A percentile compares a stretch with the other conserved stretches of the same genome.
phyloP scores from a whole-genome alignment of 1,284 basidiomycete genomes.

The Moesziomyces sp. region DNA sequence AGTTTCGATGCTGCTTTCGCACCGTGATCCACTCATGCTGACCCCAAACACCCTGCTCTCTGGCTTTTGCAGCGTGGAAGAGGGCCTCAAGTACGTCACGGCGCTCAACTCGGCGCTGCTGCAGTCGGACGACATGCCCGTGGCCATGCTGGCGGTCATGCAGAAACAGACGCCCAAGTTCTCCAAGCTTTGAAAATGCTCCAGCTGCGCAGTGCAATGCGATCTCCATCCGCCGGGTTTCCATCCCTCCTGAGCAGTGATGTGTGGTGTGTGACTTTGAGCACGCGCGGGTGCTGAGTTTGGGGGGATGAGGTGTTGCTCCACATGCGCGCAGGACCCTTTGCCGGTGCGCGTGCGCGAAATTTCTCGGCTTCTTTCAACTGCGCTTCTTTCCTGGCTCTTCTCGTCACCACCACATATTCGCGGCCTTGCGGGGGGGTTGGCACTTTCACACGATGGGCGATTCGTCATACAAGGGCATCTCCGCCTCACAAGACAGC shows the following conservation, averaged over 20 bases:
- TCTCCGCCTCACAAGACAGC: constrained; percentile 64
- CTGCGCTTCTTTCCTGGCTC: no score
- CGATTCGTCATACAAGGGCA: constrained; percentile 49
- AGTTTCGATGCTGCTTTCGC: background rate
- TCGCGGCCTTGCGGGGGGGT: no score
- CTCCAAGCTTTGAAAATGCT: constrained; percentile 51
- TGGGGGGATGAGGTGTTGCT: no score
- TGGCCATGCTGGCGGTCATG: constrained; percentile 70
- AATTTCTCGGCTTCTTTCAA: no score
- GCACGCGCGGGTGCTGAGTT: no score
- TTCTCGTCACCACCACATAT: background rate
- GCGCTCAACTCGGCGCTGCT: constrained; percentile 80
- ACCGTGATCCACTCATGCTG: background rate
- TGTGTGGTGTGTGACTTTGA: no score
- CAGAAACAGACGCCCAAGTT: constrained; percentile 68
- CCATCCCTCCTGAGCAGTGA: no score
- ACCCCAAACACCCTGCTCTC: background rate
- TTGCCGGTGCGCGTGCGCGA: no score
- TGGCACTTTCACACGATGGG: constrained; percentile 13
- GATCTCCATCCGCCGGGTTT: no score
- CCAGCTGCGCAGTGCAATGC: no score
- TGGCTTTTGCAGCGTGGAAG: constrained; percentile 72
- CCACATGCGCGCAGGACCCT: no score
- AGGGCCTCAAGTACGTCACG: constrained; percentile 82
- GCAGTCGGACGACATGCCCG: constrained; percentile 74